Evolutionary conservation across 441 rosid genomes (phyloP).

Genomic region (California macrophylla): DNA sequence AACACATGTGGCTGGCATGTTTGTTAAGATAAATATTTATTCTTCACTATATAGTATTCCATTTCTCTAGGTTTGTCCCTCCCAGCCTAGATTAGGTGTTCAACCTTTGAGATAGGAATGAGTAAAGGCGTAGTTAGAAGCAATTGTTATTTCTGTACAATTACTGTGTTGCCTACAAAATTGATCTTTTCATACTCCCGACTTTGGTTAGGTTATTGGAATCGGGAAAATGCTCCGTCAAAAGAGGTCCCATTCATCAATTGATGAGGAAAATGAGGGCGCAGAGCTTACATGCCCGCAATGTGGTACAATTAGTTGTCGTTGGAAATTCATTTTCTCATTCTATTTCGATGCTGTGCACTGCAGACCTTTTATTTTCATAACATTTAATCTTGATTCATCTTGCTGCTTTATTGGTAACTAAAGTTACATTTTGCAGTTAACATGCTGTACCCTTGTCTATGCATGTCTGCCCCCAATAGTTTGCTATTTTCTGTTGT

Average conservation of each 20-base stretch:
- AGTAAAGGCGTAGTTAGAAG: neutral
- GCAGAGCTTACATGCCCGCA: constrained; percentile 57
- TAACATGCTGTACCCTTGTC: no score
- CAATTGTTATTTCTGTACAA: neutral
- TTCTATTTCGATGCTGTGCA: neutral
- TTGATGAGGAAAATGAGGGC: constrained; percentile 36
- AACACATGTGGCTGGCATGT: neutral
- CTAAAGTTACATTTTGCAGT: neutral
- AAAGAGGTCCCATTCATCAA: constrained; percentile 31
- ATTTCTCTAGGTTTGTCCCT: neutral
- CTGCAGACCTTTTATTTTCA: neutral
- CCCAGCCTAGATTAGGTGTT: neutral
- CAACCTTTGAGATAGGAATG: neutral
- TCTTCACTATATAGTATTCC: neutral
- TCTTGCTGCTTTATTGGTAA: neutral
- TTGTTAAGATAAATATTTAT: neutral
- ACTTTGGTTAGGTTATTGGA: constrained; percentile 35
- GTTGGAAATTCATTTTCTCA: neutral
- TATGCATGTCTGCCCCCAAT: neutral
- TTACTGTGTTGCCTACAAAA: constrained; percentile 10
- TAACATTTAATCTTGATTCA: neutral
- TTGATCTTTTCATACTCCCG: neutral
- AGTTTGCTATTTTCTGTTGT: neutral
- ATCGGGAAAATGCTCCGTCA: constrained; percentile 33
- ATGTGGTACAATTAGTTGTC: constrained; percentile 48